phyloP scores from a whole-genome alignment of 1,284 basidiomycete species.

The Somion occarium region DNA sequence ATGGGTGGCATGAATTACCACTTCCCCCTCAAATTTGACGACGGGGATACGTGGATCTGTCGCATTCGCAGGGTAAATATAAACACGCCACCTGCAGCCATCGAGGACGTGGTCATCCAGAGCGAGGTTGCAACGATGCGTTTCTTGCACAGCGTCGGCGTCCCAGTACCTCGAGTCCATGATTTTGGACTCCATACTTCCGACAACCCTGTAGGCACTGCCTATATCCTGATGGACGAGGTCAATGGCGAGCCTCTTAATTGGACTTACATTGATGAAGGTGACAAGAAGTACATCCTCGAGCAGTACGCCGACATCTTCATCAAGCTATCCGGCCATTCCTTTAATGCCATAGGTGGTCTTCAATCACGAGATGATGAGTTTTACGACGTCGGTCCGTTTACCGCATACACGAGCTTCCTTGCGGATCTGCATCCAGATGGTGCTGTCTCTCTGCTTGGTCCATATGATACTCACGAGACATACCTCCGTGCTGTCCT shows the following conservation, averaged over 20 bases:
- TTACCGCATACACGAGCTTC: neutral
- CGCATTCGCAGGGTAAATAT: conserved; percentile 11
- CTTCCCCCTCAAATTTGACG: conserved; percentile 10
- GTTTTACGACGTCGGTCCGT: neutral
- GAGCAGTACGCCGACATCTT: conserved; percentile 14
- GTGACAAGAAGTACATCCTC: conserved; percentile 9
- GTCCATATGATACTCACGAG: conserved; percentile 7
- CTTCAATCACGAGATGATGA: neutral
- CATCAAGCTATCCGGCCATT: conserved; percentile 7
- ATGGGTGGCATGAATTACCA: conserved; percentile 15
- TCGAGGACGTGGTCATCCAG: conserved; percentile 7
- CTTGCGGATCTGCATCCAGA: neutral
- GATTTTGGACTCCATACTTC: conserved; percentile 5
- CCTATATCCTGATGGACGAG: conserved; percentile 14
- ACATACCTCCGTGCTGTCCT: conserved; percentile 4
- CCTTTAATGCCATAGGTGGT: conserved; percentile 12
- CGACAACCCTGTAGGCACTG: conserved; percentile 9
- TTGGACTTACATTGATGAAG: neutral
- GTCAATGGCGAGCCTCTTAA: conserved; percentile 2
- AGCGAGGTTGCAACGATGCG: conserved; percentile 13
- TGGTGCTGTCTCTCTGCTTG: conserved; percentile 6
- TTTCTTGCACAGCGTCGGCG: conserved; percentile 8
- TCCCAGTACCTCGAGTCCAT: conserved; percentile 11
- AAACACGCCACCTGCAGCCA: conserved; percentile 1
- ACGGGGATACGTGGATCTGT: conserved; percentile 12